These are phyloP conservation scores for Pythium phragmiticola DNA, from an alignment of 352 stramenopile genomes.

Conservation along the genomic window DNA sequence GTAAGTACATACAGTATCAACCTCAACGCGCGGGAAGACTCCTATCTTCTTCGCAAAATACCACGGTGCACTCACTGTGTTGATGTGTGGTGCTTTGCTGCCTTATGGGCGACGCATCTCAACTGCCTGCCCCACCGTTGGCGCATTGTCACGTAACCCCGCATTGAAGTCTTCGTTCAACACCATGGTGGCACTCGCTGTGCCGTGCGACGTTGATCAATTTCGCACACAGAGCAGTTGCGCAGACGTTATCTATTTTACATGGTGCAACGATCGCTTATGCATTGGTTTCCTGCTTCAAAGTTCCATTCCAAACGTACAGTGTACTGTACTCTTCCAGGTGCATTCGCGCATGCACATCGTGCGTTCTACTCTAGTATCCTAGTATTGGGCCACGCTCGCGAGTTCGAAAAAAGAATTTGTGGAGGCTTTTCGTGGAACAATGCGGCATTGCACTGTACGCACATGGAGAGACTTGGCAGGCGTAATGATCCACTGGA, in stretches of 20 bases:
- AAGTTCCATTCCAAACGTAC: neutral
- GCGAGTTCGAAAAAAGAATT: neutral
- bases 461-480: no score
- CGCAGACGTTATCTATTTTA: neutral
- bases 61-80: neutral
- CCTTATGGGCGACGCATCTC: neutral
- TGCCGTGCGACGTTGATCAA: neutral
- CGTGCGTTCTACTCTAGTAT: no score
- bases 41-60: neutral
- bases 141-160: neutral
- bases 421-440: neutral
- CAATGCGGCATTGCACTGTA: neutral
- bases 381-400: no score
- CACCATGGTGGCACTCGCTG: neutral
- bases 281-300: conserved; percentile 1
- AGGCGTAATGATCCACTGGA: no score
- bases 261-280: conserved; percentile 6
- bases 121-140: neutral
- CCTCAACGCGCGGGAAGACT: conserved; percentile 1
- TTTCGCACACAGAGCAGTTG: neutral
- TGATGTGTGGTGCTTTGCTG: conserved; percentile 1
- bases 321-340: no score
- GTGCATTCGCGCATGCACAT: no score
- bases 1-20: neutral
- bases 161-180: neutral